Evolutionary conservation across 495 filamentous ascomycete genomes (phyloP).

Genomic region (Amphirosellinia nigrospora): DNA sequence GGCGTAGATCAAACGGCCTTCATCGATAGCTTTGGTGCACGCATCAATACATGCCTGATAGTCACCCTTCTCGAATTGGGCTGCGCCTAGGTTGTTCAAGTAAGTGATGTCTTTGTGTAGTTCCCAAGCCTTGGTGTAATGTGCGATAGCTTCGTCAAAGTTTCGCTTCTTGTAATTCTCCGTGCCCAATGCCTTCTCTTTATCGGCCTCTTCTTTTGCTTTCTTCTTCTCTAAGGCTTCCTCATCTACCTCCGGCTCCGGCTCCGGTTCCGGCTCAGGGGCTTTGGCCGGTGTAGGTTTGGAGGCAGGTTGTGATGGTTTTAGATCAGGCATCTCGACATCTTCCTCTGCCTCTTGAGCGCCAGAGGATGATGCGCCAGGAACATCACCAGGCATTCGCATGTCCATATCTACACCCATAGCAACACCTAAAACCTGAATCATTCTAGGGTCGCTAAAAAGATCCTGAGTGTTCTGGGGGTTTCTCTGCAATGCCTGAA

Average conservation of each 20-base stretch:
- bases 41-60: slow-evolving; percentile 82
- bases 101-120: slow-evolving; percentile 95
- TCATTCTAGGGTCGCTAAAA: slow-evolving; percentile 86
- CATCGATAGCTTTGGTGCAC: slow-evolving; percentile 86
- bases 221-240: slow-evolving; percentile 82
- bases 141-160: slow-evolving; percentile 91
- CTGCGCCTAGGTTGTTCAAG: slow-evolving; percentile 93
- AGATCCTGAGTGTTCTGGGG: slow-evolving; percentile 78
- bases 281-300: slow-evolving; percentile 56
- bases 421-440: slow-evolving; percentile 92
- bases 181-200: slow-evolving; percentile 92
- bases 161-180: slow-evolving; percentile 97
- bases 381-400: slow-evolving; percentile 49
- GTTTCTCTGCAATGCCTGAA: slow-evolving; percentile 79
- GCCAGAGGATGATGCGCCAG: slow-evolving; percentile 40
- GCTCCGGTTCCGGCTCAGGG: slow-evolving; percentile 65
- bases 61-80: slow-evolving; percentile 95
- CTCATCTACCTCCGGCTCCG: slow-evolving; percentile 74
- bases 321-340: slow-evolving; percentile 76
- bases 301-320: slow-evolving; percentile 40
- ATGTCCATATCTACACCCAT: slow-evolving; percentile 95
- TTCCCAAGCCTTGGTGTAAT: slow-evolving; percentile 96
- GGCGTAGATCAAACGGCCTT: slow-evolving; percentile 82
- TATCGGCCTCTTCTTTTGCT: slow-evolving; percentile 90
- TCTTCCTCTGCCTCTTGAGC: slow-evolving; percentile 71